Conservation (phyloP, 805 yeast species). For the Lachancea kluyveri region DNA sequence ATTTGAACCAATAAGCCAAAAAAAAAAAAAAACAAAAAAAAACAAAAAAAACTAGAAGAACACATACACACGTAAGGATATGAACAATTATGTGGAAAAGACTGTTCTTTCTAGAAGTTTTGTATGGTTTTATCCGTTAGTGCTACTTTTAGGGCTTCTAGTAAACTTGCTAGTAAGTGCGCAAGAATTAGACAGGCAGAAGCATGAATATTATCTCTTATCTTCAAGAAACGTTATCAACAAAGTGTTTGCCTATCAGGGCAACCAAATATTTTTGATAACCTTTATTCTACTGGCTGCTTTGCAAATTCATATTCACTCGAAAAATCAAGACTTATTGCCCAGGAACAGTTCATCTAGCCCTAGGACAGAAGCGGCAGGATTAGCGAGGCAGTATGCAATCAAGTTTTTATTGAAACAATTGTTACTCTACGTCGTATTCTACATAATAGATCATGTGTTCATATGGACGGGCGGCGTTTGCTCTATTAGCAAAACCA, state of each 20-base stretch:
- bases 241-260: slow-evolving; percentile 32
- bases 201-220: slow-evolving; percentile 17
- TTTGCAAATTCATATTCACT: slow-evolving; percentile 14
- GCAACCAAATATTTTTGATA: slow-evolving; percentile 26
- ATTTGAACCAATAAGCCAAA: too few species aligned
- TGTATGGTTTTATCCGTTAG: slow-evolving; percentile 13
- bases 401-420: slow-evolving; percentile 24
- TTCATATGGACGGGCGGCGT: slow-evolving; percentile 32
- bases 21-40: too few species aligned
- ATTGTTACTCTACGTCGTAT: slow-evolving; percentile 18
- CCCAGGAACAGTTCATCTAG: slow-evolving; percentile 10
- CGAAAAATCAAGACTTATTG: slow-evolving; percentile 8
- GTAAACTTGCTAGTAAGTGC: slow-evolving; percentile 14
- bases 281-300: slow-evolving; percentile 20
- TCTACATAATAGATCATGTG: slow-evolving; percentile 28
- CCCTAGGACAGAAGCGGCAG: not conserved
- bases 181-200: slow-evolving; percentile 16
- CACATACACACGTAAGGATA: too few species aligned
- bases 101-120: too few species aligned
- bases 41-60: too few species aligned
- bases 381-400: slow-evolving; percentile 17
- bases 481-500: slow-evolving; percentile 21
- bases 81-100: slow-evolving; percentile 4
- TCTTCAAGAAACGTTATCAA: slow-evolving; percentile 27
- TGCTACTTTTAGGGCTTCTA: slow-evolving; percentile 16